Conservation (phyloP, 106 monocot genomes). For the Posidonia australis region DNA sequence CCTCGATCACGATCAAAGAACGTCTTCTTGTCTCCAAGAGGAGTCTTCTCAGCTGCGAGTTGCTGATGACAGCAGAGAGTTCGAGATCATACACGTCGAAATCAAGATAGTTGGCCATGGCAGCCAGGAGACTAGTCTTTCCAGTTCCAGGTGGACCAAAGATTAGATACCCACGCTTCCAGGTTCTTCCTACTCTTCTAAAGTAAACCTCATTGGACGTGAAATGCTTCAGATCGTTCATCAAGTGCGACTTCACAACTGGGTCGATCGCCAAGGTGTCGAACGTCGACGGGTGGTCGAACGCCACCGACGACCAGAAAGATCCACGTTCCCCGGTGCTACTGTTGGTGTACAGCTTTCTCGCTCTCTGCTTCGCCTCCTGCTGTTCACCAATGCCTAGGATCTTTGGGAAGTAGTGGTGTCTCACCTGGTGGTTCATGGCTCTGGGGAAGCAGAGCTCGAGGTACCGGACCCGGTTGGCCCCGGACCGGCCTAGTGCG, state of each 20-base stretch:
- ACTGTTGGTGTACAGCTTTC: conserved; percentile 44
- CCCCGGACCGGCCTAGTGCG: conserved; percentile 2
- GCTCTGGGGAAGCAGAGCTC: conserved; percentile 1
- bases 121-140: conserved; percentile 51
- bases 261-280: conserved; percentile 49
- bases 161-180: conserved; percentile 38
- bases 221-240: conserved; percentile 31
- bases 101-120: conserved; percentile 51
- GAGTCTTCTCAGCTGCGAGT: conserved; percentile 31
- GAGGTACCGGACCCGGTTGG: conserved; percentile 10
- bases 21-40: conserved; percentile 8
- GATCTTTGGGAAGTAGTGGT: conserved; percentile 4
- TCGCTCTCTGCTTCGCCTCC: background rate
- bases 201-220: conserved; percentile 20
- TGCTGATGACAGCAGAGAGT: conserved; percentile 38
- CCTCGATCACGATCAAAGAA: conserved; percentile 27
- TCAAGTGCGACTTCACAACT: conserved; percentile 12
- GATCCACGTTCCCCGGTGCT: conserved; percentile 13
- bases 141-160: conserved; percentile 52
- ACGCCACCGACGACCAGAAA: conserved; percentile 36
- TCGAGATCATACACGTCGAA: conserved; percentile 58
- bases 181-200: conserved; percentile 29
- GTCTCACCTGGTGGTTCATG: conserved; percentile 1
- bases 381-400: background rate
- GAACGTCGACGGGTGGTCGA: conserved; percentile 52